Percentiles rank a stretch among this genome's conserved stretches.
These are phyloP conservation scores for Phytophthora kernoviae DNA, from an alignment of 352 stramenopile species.

Conservation along the genomic window DNA sequence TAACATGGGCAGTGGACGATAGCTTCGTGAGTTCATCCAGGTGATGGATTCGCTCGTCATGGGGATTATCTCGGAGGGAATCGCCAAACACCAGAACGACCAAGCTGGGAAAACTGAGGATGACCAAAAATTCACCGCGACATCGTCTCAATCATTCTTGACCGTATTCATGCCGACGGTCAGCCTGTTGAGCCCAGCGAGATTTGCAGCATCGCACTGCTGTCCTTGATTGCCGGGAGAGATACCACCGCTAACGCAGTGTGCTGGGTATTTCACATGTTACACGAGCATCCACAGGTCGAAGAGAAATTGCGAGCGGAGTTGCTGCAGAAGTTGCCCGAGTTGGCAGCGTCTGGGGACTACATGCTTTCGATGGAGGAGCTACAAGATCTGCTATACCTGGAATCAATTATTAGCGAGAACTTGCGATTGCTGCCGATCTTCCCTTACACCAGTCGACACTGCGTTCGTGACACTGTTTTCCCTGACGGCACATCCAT, in stretches of 20 bases:
- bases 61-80: constrained; percentile 10
- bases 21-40: constrained; percentile 19
- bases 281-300: constrained; percentile 16
- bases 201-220: constrained; percentile 4
- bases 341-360: constrained; percentile 2
- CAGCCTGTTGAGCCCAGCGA: constrained; percentile 4
- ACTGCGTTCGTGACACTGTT: constrained; percentile 36
- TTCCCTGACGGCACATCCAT: constrained; percentile 56
- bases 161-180: background rate
- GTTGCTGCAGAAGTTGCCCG: constrained; percentile 6
- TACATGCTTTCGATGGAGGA: constrained; percentile 29
- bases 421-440: constrained; percentile 54
- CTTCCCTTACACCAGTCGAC: constrained; percentile 41
- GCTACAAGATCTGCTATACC: constrained; percentile 30
- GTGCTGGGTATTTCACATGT: constrained; percentile 16
- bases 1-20: constrained; percentile 27
- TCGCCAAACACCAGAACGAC: constrained; percentile 1
- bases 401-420: constrained; percentile 49
- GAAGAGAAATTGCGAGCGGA: constrained; percentile 22
- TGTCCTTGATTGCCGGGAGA: constrained; percentile 5
- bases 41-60: constrained; percentile 25
- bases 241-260: constrained; percentile 17
- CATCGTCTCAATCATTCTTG: constrained; percentile 12
- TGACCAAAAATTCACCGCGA: constrained; percentile 1
- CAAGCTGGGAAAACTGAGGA: background rate